These are phyloP conservation scores for Babesia gibsoni DNA, from an alignment of 169 alveolate species.

Conservation along the genomic window DNA sequence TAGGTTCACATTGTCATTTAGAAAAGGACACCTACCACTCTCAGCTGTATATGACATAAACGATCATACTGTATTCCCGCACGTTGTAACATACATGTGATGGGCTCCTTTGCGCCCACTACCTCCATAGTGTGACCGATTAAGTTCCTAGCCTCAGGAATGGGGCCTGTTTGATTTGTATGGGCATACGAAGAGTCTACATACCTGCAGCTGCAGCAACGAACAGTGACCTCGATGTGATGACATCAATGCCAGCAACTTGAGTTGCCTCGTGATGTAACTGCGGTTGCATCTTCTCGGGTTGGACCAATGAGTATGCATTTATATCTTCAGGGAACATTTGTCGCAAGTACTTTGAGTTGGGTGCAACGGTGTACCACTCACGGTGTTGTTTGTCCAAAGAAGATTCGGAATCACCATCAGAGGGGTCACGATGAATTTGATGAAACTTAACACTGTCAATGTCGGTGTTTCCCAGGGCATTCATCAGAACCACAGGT, in stretches of 20 bases:
- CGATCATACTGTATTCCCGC: constrained; percentile 61
- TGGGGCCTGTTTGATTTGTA: constrained; percentile 3
- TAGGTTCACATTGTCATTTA: not conserved
- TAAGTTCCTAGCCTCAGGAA: constrained; percentile 43
- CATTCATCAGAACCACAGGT: constrained; percentile 58
- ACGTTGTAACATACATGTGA: constrained; percentile 63
- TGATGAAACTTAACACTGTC: constrained; percentile 51
- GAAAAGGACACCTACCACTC: constrained; percentile 36
- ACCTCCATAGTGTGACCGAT: constrained; percentile 66
- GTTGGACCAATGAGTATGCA: constrained; percentile 47
- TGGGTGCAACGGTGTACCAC: constrained; percentile 65
- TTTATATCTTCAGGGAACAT: constrained; percentile 58
- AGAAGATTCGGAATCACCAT: constrained; percentile 14
- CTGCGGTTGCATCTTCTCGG: constrained; percentile 53
- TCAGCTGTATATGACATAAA: constrained; percentile 56
- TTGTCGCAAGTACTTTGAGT: constrained; percentile 61
- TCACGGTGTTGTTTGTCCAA: constrained; percentile 60
- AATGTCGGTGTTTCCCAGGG: constrained; percentile 52
- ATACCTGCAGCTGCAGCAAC: constrained; percentile 42
- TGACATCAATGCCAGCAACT: constrained; percentile 64
- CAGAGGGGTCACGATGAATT: constrained; percentile 9
- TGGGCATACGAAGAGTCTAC: not conserved
- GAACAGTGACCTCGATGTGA: constrained; percentile 45
- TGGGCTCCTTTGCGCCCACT: constrained; percentile 21
- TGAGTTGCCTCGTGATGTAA: constrained; percentile 54